Conservation (phyloP, 257 asterid genomes). For the Solanum chilense region DNA sequence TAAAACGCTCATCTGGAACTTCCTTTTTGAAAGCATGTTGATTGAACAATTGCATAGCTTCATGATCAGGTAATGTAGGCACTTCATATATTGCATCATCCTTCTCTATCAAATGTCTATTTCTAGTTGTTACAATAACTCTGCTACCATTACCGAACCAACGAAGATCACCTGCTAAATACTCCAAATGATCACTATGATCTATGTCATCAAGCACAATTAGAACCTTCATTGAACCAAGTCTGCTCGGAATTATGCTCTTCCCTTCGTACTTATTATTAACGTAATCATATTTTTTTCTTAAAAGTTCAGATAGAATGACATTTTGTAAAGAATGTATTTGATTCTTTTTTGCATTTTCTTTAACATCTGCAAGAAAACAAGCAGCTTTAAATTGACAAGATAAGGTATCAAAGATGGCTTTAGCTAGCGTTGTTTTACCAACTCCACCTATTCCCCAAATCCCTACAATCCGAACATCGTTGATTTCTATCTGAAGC, state of each 20-base stretch:
- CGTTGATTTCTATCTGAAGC: not conserved
- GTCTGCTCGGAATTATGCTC: not conserved
- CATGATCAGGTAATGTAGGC: not conserved
- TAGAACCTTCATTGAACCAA: not conserved
- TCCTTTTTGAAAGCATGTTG: not conserved
- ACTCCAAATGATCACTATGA: not conserved
- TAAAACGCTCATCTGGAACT: not conserved
- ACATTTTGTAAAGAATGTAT: not conserved
- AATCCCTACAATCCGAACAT: not conserved
- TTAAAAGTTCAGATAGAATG: not conserved
- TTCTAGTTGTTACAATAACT: not conserved
- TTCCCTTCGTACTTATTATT: not conserved
- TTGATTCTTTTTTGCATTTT: not conserved
- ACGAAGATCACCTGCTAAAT: not conserved
- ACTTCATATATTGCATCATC: not conserved
- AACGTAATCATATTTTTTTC: not conserved
- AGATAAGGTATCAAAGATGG: not conserved
- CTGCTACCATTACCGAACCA: not conserved
- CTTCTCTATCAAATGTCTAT: not conserved
- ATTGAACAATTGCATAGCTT: not conserved
- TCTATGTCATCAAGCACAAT: not conserved
- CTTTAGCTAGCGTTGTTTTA: not conserved
- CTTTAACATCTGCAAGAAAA: not conserved
- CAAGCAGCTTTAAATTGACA: not conserved
- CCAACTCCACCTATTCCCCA: not conserved